phyloP scores from a whole-genome alignment of 164 flowering plant genomes.

The Aristolochia fimbriata region DNA sequence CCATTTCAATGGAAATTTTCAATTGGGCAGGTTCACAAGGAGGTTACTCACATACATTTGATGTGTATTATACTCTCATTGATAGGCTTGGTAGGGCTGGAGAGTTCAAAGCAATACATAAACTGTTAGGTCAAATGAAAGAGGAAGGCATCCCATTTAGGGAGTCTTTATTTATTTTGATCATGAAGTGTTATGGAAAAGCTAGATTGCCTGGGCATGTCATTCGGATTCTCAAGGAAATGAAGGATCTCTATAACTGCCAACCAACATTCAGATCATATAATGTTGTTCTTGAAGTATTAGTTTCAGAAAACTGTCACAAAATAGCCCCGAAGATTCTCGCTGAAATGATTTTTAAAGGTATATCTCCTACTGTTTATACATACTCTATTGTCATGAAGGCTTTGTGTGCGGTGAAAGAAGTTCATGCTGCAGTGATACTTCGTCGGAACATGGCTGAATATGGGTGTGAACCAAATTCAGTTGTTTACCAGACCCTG shows the following conservation, averaged over 20 bases:
- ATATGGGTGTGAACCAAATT: conserved; percentile 87
- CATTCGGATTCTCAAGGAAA: conserved; percentile 59
- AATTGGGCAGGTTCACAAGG: conserved; percentile 54
- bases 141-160: conserved; percentile 59
- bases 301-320: conserved; percentile 57
- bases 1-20: conserved; percentile 60
- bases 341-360: conserved; percentile 61
- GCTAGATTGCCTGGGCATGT: conserved; percentile 79
- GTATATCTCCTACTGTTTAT: conserved; percentile 55
- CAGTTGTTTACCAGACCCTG: conserved; percentile 67
- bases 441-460: conserved; percentile 79
- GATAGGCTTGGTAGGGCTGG: conserved; percentile 56
- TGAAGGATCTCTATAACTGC: conserved; percentile 50
- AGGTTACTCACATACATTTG: conserved; percentile 66
- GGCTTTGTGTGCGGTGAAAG: conserved; percentile 61
- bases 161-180: conserved; percentile 62
- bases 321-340: conserved; percentile 52
- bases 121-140: conserved; percentile 64
- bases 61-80: conserved; percentile 55
- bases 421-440: conserved; percentile 64
- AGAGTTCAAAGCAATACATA: conserved; percentile 53
- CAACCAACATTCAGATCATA: conserved; percentile 72
- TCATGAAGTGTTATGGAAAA: conserved; percentile 72
- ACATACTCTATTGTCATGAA: conserved; percentile 71
- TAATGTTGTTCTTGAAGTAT: conserved; percentile 62